Percentiles rank a stretch among this genome's conserved stretches.
Conservation (phyloP, 352 stramenopile genomes). For the Phytophthora pisi region DNA sequence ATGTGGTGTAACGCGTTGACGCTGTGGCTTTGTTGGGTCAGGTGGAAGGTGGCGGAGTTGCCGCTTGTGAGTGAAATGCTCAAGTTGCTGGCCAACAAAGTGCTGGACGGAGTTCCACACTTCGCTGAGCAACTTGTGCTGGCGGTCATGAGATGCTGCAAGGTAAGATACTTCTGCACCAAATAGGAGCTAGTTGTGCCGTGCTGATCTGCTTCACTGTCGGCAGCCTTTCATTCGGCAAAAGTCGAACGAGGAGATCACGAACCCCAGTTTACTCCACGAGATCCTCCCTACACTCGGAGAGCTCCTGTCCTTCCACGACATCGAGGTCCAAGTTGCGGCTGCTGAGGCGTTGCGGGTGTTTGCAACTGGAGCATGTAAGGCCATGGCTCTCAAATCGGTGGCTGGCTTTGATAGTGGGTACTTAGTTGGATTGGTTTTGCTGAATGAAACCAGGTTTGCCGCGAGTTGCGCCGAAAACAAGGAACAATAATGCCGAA, state of each 20-base stretch:
- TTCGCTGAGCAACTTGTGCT: constrained; percentile 52
- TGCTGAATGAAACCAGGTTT: constrained; percentile 36
- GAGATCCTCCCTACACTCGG: constrained; percentile 56
- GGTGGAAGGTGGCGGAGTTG: constrained; percentile 75
- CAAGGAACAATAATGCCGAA: constrained; percentile 41
- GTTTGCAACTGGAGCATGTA: constrained; percentile 73
- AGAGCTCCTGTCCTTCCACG: constrained; percentile 60
- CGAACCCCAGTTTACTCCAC: constrained; percentile 57
- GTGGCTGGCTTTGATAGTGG: background rate
- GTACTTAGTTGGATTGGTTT: background rate
- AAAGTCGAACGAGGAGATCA: constrained; percentile 84
- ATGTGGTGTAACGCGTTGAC: background rate
- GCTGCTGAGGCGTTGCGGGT: constrained; percentile 56
- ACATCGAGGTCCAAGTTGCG: constrained; percentile 68
- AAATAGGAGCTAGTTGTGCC: background rate
- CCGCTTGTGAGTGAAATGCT: constrained; percentile 68
- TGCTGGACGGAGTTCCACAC: constrained; percentile 45
- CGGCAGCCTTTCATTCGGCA: constrained; percentile 68
- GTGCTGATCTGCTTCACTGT: background rate
- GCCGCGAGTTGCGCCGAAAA: constrained; percentile 29
- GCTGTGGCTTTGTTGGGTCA: constrained; percentile 12
- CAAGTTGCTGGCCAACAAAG: constrained; percentile 58
- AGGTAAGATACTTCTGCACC: constrained; percentile 29
- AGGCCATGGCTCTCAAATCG: constrained; percentile 3
- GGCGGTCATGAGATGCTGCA: constrained; percentile 46